Conservation (phyloP, 2,329 filamentous ascomycete species). For the Talaromyces sp. region DNA sequence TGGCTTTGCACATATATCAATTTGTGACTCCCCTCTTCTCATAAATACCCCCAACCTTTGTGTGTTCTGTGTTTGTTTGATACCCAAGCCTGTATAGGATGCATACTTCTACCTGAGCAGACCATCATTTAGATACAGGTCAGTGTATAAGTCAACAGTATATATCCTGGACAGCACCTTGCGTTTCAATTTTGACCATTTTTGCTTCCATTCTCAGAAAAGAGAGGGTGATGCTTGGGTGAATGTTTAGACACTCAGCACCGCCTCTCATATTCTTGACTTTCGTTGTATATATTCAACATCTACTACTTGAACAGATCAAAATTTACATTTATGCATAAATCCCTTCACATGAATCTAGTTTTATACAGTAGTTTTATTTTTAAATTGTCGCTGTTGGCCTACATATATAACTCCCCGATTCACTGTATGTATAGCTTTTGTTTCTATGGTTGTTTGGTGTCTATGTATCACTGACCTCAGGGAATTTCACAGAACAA, state of each 20-base stretch:
- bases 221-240: not conserved
- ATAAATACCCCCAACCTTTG: not conserved
- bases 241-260: not conserved
- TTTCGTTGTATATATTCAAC: constrained; percentile 2
- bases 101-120: not conserved
- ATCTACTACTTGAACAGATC: not conserved
- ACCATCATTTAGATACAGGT: not conserved
- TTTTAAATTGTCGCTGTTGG: not conserved
- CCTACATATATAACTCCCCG: not conserved
- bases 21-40: not conserved
- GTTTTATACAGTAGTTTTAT: not conserved
- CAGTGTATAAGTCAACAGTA: not conserved
- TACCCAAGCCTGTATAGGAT: constrained; percentile 1
- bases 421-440: not conserved
- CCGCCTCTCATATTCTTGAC: not conserved
- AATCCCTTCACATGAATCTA: not conserved
- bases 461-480: no score
- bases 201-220: not conserved
- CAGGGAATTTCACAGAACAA: no score
- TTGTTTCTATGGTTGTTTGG: no score
- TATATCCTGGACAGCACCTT: not conserved
- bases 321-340: not conserved
- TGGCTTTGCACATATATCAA: not conserved
- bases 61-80: not conserved
- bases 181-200: not conserved